Evolutionary conservation across 768 basidiomycete species (phyloP), one percentile per base, ranked within the genome.

Genomic region (Naganishia friedmannii): DNA sequence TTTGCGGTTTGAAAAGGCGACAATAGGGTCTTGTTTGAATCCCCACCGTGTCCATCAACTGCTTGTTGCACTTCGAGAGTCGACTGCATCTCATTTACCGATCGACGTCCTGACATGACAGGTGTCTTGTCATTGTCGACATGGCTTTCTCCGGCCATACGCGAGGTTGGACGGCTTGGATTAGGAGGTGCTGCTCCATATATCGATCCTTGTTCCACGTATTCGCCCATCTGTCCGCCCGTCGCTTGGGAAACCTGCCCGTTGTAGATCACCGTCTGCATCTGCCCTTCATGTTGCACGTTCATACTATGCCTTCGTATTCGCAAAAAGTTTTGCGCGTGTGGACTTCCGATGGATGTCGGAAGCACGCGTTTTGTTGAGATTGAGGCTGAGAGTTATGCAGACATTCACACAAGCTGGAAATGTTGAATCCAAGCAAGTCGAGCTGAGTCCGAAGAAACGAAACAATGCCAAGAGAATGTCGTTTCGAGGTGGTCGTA

Each of bases 41-140:
- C 60, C 9, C 23, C 23, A 15, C 42, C 48, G 4, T 51, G 23
- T 51, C 48, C 60, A 46, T 63, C 23, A 10, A 23, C 60, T 23
- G 23, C 23, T 13, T 63, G 60, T 21, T 42, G 60, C 9, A 63
- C 60, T 45, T 63, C 60, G 23, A 63, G 60, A 23, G 39, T 34
- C 28, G 39, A 31, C 39, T 63, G 60, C 60, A 46, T 63, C 3
- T 63, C 60, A 7, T 63, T 63, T 23, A 63, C 60, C 13, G 60
- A 63, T 21, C 26, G 60, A 45, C 60, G 53, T n/a, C 55, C 67
- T 29, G 67, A 39, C 37, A 68, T 42, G 37, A 68, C 37, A 1
- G 67, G 67, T 28, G 67, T 68, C 55, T 68, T 68, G 67, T 68
- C 67, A 10, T 56, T 46, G 37, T 68, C 67, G 8, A 57, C 53